These are phyloP conservation scores for Royoungia palumana DNA, from an alignment of 768 basidiomycete genomes.

Conservation along the genomic window DNA sequence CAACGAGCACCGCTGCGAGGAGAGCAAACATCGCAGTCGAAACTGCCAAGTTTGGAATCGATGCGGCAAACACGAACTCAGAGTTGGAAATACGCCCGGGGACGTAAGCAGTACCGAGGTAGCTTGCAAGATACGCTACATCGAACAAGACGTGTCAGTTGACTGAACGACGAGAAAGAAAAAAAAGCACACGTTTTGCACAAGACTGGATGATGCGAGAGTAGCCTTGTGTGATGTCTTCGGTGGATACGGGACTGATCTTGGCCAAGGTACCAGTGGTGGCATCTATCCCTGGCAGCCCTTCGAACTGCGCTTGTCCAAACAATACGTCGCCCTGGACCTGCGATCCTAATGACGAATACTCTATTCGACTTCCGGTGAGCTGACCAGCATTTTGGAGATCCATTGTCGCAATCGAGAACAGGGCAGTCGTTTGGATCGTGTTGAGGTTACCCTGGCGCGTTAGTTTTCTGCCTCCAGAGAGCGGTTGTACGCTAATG, in stretches of 20 bases:
- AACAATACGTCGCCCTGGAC: slow-evolving; percentile 21
- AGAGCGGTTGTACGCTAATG: slow-evolving; percentile 18
- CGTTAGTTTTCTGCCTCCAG: slow-evolving; percentile 4
- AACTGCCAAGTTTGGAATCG: slow-evolving; percentile 26
- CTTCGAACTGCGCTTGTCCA: slow-evolving; percentile 12
- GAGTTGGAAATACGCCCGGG: slow-evolving; percentile 24
- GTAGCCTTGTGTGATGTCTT: slow-evolving; percentile 18
- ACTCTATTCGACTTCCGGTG: neutral
- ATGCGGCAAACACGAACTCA: slow-evolving; percentile 23
- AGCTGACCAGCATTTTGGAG: slow-evolving; percentile 4
- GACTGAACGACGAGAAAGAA: neutral
- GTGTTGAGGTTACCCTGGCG: slow-evolving; percentile 24
- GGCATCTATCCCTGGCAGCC: slow-evolving; percentile 1
- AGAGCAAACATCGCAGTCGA: slow-evolving; percentile 24
- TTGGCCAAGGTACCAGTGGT: neutral
- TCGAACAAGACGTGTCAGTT: neutral
- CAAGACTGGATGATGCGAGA: slow-evolving; percentile 18
- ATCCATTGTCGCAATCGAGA: slow-evolving; percentile 18
- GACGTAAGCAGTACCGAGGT: slow-evolving; percentile 27
- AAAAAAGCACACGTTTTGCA: slow-evolving; percentile 12
- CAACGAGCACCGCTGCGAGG: slow-evolving; percentile 17
- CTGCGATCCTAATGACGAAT: slow-evolving; percentile 11
- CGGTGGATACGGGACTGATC: slow-evolving; percentile 5
- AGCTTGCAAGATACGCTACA: slow-evolving; percentile 12
- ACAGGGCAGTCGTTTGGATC: slow-evolving; percentile 22